Base-by-base conservation (phyloP, 768 basidiomycete genomes). In the Suillus variegatus region DNA sequence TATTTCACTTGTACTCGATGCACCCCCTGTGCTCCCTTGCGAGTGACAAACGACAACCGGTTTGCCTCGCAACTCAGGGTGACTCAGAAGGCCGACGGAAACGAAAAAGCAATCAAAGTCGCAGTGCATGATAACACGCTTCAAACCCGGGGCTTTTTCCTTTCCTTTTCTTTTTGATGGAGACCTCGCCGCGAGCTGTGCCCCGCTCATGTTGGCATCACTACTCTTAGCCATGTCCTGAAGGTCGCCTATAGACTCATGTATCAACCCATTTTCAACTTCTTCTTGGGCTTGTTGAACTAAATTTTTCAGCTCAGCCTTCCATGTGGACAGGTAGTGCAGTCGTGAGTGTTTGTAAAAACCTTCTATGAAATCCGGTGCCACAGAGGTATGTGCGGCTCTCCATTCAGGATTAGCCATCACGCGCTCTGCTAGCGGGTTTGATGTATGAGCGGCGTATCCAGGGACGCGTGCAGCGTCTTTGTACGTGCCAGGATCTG, bases 31-130 rank as follows among this genome's bases (percentile, higher is more conserved):
- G 2, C 74, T 78, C 0, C 90, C 90, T 71, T 94, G 93, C 9
- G 95, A 94, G 77, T 99, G 97, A 72, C 97, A 99, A 0, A 99
- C 97, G 0, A 97, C 95, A 10, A 91, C 89, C 0, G 97, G 94
- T 74, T 92, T 94, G 1, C 95, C 95, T 62, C 86, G 86, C 54
- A 97, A 77, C 65, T 97, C 85, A 0, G 94, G 93, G 2, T 95
- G 82, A 64, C 83, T 87, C 2, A 93, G 82, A 60, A 96, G 78
- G 0, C 95, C 94, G n/a, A 90, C 97, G 1, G 93, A 89, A 13
- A 98, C 96, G 73, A 99, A 99, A 82, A 98, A 99, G 68, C 90
- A 94, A 72, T 99, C 97, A 68, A 99, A 98, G 75, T 95, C 94
- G 69, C 92, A 93, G 71, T 95, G 94, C 92, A 95, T 93, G 71